phyloP scores from a whole-genome alignment of 768 basidiomycete genomes.

The Boletales sp. region DNA sequence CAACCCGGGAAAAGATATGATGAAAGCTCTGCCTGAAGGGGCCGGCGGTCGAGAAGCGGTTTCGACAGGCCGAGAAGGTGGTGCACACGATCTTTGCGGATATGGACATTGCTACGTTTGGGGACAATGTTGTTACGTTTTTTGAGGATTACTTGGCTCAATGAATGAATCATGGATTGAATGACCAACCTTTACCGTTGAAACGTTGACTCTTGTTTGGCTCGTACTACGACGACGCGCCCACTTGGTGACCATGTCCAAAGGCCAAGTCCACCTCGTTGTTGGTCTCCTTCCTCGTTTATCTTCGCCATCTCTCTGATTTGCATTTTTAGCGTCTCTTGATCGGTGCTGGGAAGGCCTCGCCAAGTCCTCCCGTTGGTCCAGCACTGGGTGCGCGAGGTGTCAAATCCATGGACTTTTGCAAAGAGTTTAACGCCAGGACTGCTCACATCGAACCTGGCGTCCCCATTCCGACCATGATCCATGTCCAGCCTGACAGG shows the following conservation, averaged over 20 bases:
- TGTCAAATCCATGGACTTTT: slow-evolving; percentile 99
- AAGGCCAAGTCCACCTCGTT: slow-evolving; percentile 70
- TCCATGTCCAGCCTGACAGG: slow-evolving; percentile 92
- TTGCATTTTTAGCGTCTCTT: slow-evolving; percentile 62
- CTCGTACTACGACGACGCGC: slow-evolving; percentile 1
- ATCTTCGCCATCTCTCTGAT: slow-evolving; percentile 8
- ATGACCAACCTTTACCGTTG: background rate
- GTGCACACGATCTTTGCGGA: slow-evolving; percentile 40
- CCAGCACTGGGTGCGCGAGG: slow-evolving; percentile 97
- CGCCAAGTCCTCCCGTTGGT: slow-evolving; percentile 94
- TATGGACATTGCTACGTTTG: slow-evolving; percentile 41
- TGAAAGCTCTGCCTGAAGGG: slow-evolving; percentile 29
- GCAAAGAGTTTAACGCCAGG: slow-evolving; percentile 99
- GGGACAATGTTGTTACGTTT: slow-evolving; percentile 38
- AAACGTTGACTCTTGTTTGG: slow-evolving; percentile 24
- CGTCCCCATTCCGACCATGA: slow-evolving; percentile 86
- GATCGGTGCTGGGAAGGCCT: slow-evolving; percentile 90
- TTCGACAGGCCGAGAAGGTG: slow-evolving; percentile 32
- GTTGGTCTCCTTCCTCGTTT: slow-evolving; percentile 42
- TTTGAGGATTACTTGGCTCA: slow-evolving; percentile 28
- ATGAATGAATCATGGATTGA: too few species aligned
- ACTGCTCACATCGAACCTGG: slow-evolving; percentile 85
- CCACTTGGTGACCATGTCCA: slow-evolving; percentile 50
- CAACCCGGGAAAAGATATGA: slow-evolving; percentile 10
- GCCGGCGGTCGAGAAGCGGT: slow-evolving; percentile 32